phyloP scores from a whole-genome alignment of 2,329 filamentous ascomycete genomes.

The Fusarium abutilonis region DNA sequence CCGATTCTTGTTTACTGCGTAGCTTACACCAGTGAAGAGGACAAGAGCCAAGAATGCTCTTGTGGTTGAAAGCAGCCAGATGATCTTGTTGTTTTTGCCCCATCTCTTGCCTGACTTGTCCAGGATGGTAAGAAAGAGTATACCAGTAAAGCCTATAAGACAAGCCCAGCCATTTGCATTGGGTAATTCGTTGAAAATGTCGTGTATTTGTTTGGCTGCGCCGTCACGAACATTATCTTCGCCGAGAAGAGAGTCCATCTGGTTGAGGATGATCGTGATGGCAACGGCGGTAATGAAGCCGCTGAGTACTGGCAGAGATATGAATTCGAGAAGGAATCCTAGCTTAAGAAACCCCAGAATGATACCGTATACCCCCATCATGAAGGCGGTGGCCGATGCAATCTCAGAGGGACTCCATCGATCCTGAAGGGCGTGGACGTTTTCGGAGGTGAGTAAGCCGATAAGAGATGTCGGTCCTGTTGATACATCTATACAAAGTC shows the following conservation, averaged over 20 bases:
- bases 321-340: slow-evolving; percentile 72
- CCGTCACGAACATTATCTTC: slow-evolving; percentile 60
- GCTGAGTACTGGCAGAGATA: slow-evolving; percentile 70
- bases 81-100: slow-evolving; percentile 65
- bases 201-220: slow-evolving; percentile 66
- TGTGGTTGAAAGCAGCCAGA: slow-evolving; percentile 69
- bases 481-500: slow-evolving; percentile 60
- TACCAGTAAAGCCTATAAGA: slow-evolving; percentile 66
- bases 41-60: slow-evolving; percentile 69
- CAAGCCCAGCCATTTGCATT: slow-evolving; percentile 67
- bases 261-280: slow-evolving; percentile 72
- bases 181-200: slow-evolving; percentile 66
- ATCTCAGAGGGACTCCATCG: slow-evolving; percentile 65
- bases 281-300: slow-evolving; percentile 74
- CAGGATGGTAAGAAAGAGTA: slow-evolving; percentile 65
- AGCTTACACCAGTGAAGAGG: slow-evolving; percentile 71
- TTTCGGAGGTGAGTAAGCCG: slow-evolving; percentile 70
- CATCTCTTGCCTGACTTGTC: slow-evolving; percentile 68
- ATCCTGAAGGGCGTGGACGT: slow-evolving; percentile 61
- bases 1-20: slow-evolving; percentile 66
- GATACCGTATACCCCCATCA: slow-evolving; percentile 70
- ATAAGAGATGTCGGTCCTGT: slow-evolving; percentile 72
- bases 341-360: slow-evolving; percentile 69
- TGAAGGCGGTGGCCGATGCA: slow-evolving; percentile 69
- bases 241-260: slow-evolving; percentile 69